phyloP scores from a whole-genome alignment of 192 early-diverging fungal genomes.

The Mortierella hygrophila region DNA sequence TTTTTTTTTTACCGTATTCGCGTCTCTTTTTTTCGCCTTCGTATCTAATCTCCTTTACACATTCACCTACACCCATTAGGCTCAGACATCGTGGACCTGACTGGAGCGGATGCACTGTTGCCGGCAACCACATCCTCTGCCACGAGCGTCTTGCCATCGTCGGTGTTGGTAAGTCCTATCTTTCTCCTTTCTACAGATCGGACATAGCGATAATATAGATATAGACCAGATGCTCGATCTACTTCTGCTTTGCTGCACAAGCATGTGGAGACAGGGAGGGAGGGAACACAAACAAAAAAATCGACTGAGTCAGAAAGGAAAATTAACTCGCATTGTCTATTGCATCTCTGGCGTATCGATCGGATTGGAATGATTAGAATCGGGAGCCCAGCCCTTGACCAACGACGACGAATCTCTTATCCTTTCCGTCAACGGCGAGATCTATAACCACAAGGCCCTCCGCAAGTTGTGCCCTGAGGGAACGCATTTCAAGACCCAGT shows the following conservation, averaged over 20 bases:
- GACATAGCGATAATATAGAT: not conserved
- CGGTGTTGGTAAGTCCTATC: conserved; percentile 85
- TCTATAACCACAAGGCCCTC: conserved; percentile 97
- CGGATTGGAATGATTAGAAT: conserved; percentile 64
- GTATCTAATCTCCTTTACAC: not conserved
- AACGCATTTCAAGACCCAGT: conserved; percentile 92
- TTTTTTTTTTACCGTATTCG: not conserved
- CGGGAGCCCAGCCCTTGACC: conserved; percentile 96
- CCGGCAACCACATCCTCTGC: conserved; percentile 91
- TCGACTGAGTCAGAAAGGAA: not conserved
- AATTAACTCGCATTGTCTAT: conserved; percentile 1
- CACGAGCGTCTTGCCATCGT: conserved; percentile 99
- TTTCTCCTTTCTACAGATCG: not conserved
- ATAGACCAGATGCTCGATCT: not conserved
- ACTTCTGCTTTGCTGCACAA: not conserved
- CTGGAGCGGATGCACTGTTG: conserved; percentile 92
- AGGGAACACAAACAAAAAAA: not conserved
- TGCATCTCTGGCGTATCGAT: not conserved
- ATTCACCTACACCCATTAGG: conserved; percentile 47
- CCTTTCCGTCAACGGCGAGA: conserved; percentile 97
- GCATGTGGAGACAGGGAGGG: not conserved
- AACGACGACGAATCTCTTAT: conserved; percentile 92
- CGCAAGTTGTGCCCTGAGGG: conserved; percentile 79
- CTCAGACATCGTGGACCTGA: conserved; percentile 98
- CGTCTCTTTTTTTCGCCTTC: not conserved